Conservation (phyloP, 2,329 filamentous ascomycete species). For the Sporothrix dimorphospora region DNA sequence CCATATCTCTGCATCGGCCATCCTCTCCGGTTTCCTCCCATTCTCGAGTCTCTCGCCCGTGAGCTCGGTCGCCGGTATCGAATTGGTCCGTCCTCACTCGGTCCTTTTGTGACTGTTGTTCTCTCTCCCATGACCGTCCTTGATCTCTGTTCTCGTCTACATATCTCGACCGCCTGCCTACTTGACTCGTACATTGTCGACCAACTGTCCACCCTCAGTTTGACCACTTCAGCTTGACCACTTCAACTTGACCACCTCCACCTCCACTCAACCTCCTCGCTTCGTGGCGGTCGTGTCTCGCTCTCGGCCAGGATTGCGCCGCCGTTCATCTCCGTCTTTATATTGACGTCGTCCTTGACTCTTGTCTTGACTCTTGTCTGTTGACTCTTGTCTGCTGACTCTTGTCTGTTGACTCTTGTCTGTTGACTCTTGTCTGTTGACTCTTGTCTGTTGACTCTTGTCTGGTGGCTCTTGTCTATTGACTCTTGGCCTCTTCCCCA, state of each 20-base stretch:
- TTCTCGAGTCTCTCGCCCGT: too few relatives aligned
- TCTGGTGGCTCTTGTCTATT: too few relatives aligned
- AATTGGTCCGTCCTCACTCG: not conserved
- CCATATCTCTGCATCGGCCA: not conserved
- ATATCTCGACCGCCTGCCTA: not conserved
- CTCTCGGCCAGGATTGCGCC: not conserved
- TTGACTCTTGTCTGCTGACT: not conserved
- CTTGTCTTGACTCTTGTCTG: not conserved
- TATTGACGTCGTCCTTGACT: not conserved
- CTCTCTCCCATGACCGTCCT: not conserved
- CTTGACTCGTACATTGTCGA: not conserved
- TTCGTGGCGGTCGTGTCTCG: conserved; percentile 17
- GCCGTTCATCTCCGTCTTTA: conserved; percentile 15
- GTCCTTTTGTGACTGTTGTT: not conserved
- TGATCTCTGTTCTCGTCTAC: not conserved
- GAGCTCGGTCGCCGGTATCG: not conserved
- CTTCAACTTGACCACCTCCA: not conserved
- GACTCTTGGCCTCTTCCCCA: not conserved
- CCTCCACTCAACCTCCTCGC: not conserved
- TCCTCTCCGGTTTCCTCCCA: not conserved
- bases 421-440: not conserved
- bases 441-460: too few relatives aligned
- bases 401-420: not conserved
- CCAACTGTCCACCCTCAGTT: not conserved
- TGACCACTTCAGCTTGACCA: not conserved